These are phyloP conservation scores for Schoenoplectus triqueter DNA, from an alignment of 202 grass and related monocot species.

Conservation along the genomic window DNA sequence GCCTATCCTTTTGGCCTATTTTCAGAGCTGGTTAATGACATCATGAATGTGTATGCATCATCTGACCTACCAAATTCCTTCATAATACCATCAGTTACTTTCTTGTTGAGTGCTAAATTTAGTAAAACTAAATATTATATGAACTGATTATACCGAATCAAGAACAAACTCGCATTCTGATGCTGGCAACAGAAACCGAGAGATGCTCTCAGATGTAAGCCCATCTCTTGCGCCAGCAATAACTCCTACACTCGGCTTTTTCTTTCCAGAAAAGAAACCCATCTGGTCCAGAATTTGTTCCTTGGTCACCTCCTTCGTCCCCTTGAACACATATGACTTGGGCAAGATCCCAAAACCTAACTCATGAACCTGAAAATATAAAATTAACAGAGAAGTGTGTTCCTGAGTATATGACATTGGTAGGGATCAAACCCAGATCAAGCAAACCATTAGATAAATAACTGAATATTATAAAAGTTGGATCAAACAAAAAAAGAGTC, in stretches of 20 bases:
- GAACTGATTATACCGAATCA: conserved; percentile 61
- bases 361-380: conserved; percentile 64
- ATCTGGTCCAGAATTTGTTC: conserved; percentile 93
- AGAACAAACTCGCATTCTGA: conserved; percentile 95
- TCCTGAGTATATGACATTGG: background rate
- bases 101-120: conserved; percentile 2
- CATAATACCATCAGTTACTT: conserved; percentile 11
- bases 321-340: conserved; percentile 93
- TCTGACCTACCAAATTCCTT: conserved; percentile 30
- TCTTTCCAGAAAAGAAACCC: conserved; percentile 74
- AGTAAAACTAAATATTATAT: conserved; percentile 23
- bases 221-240: conserved; percentile 78
- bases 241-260: conserved; percentile 76
- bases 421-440: background rate
- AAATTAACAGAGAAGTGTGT: background rate
- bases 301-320: conserved; percentile 82
- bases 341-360: conserved; percentile 85
- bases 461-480: background rate
- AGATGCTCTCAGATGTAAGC: conserved; percentile 71
- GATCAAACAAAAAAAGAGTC: background rate
- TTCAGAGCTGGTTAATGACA: background rate
- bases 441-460: background rate
- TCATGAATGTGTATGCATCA: conserved; percentile 15
- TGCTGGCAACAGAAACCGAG: conserved; percentile 82
- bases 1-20: background rate